Conservation (phyloP, 352 stramenopile species). For the Plasmopara muralis region DNA sequence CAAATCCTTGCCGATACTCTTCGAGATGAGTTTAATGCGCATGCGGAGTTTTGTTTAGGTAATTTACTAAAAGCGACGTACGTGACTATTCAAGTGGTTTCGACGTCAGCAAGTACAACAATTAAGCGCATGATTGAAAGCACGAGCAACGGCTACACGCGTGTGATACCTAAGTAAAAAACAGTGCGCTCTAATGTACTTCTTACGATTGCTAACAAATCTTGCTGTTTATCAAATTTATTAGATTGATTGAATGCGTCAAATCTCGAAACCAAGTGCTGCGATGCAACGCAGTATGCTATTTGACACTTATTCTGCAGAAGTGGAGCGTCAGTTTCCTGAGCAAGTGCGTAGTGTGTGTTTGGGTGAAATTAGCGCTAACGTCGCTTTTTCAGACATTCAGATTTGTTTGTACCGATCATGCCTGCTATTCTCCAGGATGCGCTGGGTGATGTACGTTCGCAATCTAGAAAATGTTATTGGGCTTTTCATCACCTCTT, state of each 20-base stretch:
- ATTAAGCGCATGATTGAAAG: slow-evolving; percentile 74
- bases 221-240: slow-evolving; percentile 1
- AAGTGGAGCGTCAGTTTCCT: slow-evolving; percentile 57
- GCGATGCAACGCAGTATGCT: slow-evolving; percentile 59
- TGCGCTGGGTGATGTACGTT: slow-evolving; percentile 64
- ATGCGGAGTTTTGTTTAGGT: slow-evolving; percentile 65
- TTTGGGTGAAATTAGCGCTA: slow-evolving; percentile 4
- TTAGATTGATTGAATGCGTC: slow-evolving; percentile 66
- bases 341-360: slow-evolving; percentile 49
- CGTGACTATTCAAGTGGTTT: slow-evolving; percentile 84
- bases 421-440: slow-evolving; percentile 59
- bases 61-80: slow-evolving; percentile 80
- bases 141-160: slow-evolving; percentile 62
- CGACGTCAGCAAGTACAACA: slow-evolving; percentile 59
- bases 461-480: slow-evolving; percentile 70
- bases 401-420: slow-evolving; percentile 50
- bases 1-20: slow-evolving; percentile 51
- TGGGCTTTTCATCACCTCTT: slow-evolving; percentile 73
- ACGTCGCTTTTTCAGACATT: slow-evolving; percentile 30
- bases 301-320: slow-evolving; percentile 68
- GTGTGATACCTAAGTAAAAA: slow-evolving; percentile 68
- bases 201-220: slow-evolving; percentile 1
- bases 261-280: slow-evolving; percentile 73
- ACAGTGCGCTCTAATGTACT: background rate
- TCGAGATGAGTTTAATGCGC: slow-evolving; percentile 64